Percentiles rank a stretch among this genome's conserved stretches.
Evolutionary conservation across 768 basidiomycete species (phyloP).

Genomic region (Exidia glandulosa): DNA sequence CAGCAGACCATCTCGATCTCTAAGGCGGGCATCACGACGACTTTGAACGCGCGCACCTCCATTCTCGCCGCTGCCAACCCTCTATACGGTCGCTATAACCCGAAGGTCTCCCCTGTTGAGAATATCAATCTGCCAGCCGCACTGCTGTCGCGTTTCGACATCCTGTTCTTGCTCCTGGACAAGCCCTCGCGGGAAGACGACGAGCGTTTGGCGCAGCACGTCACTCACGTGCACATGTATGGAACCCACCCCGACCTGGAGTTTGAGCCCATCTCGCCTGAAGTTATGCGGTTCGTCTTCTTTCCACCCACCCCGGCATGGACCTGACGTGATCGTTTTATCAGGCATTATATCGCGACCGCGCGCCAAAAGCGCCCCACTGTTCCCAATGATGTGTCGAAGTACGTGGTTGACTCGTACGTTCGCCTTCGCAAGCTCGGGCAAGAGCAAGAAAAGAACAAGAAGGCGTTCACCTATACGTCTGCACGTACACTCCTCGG

Average conservation of each 20-base stretch:
- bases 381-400: slow-evolving; percentile 82
- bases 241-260: slow-evolving; percentile 80
- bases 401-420: slow-evolving; percentile 90
- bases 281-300: slow-evolving; percentile 65
- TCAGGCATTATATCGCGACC: slow-evolving; percentile 87
- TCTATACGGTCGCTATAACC: slow-evolving; percentile 94
- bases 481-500: slow-evolving; percentile 94
- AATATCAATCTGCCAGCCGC: slow-evolving; percentile 99
- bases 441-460: slow-evolving; percentile 80
- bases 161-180: slow-evolving; percentile 93
- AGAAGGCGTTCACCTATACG: slow-evolving; percentile 87
- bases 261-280: slow-evolving; percentile 73
- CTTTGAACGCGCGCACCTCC: slow-evolving; percentile 93
- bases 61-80: slow-evolving; percentile 98
- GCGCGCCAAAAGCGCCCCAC: slow-evolving; percentile 81
- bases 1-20: slow-evolving; percentile 99
- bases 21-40: slow-evolving; percentile 97
- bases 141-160: slow-evolving; percentile 88
- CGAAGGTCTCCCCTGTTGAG: slow-evolving; percentile 94
- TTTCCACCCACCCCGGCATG: background rate
- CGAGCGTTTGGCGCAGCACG: slow-evolving; percentile 90
- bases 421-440: slow-evolving; percentile 89
- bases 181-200: slow-evolving; percentile 93
- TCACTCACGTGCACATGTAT: slow-evolving; percentile 97
- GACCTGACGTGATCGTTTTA: slow-evolving; percentile 5